Base-by-base conservation (phyloP, 2,329 filamentous ascomycete genomes). In the Drechslerella coelobrocha region DNA sequence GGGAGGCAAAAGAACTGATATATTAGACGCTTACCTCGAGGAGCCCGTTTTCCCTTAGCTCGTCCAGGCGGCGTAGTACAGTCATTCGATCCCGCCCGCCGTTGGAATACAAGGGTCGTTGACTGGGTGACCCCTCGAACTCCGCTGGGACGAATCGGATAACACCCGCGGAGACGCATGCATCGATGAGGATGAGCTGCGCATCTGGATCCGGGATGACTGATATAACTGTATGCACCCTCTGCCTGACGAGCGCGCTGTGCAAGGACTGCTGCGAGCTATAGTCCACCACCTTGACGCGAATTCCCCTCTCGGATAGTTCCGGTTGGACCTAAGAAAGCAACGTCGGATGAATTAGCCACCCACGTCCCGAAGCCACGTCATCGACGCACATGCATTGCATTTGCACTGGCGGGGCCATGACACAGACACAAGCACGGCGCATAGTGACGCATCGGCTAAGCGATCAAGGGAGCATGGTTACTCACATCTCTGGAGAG, bases 401-500 rank as follows among this genome's bases (percentile, higher is more conserved):
- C 17, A 43, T 34, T 26, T n/a, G 23, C 26, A 24, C 24, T 31
- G 10, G 1, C 14, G 14, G 52, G 21, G 60, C 31, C 48, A 6
- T 6, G 29, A 6, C 29, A 31, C 29, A n/a, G n/a, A 50, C 29
- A 17, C 17, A 27, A 27, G 37, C 31, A 19, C 21, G 48, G 23
- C 29, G 29, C 12, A 27, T 21, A 55, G 61, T 61, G 61, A 68
- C 39, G 48, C 56, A 51, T 23, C n/a, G 17, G 10, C 29, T 71
- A 71, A 71, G 66, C 66, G 66, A 71, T 53, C 2, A 45, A 52
- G 41, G 53, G 47, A 54, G 51, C 47, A 55, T 47, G 26, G 52
- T 56, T 65, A 65, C 61, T 52, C 65, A 75, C 74, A 75, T 71
- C 65, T 54, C 74, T 65, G 21, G 74, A 75, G 34, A 75, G 55